Percentiles rank a stretch among this genome's conserved stretches.
Conservation (phyloP, 2,329 filamentous ascomycete species). For the Ceratocystis colombiana region DNA sequence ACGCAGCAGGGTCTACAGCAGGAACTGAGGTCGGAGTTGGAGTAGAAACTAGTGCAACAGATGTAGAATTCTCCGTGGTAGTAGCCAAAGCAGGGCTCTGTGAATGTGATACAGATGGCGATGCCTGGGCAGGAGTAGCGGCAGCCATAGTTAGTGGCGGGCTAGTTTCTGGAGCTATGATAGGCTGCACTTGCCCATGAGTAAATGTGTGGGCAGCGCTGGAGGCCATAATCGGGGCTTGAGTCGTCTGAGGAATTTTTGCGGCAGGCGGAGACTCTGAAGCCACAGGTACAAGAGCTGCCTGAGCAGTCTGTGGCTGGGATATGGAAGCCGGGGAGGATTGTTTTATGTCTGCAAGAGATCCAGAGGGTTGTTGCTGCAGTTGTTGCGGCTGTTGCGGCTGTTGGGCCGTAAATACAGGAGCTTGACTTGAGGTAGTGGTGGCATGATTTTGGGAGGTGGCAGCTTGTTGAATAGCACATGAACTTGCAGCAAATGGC, state of each 20-base stretch:
- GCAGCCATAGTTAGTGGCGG: background rate
- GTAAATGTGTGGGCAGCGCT: background rate
- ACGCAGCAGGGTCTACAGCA: background rate
- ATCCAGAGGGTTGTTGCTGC: background rate
- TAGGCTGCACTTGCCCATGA: background rate
- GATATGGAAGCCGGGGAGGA: background rate
- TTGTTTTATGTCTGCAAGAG: background rate
- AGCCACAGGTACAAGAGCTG: background rate
- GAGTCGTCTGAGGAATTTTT: background rate
- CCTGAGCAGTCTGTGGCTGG: background rate
- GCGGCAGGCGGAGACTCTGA: background rate
- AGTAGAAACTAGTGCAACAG: background rate
- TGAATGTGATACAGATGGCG: background rate
- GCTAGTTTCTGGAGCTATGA: background rate
- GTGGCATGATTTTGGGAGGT: background rate
- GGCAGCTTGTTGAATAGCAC: background rate
- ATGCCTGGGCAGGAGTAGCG: conserved; percentile 3
- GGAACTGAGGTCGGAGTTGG: background rate
- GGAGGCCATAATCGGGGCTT: background rate
- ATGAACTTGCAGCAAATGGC: background rate
- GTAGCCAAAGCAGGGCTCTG: background rate
- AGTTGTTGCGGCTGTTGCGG: background rate
- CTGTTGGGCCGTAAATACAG: background rate
- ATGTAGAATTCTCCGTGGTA: background rate
- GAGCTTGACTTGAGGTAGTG: background rate